Evolutionary conservation across 1,284 basidiomycete species (phyloP), one percentile per base, ranked within the genome.

Genomic region (Boletus albobrunnescens): DNA sequence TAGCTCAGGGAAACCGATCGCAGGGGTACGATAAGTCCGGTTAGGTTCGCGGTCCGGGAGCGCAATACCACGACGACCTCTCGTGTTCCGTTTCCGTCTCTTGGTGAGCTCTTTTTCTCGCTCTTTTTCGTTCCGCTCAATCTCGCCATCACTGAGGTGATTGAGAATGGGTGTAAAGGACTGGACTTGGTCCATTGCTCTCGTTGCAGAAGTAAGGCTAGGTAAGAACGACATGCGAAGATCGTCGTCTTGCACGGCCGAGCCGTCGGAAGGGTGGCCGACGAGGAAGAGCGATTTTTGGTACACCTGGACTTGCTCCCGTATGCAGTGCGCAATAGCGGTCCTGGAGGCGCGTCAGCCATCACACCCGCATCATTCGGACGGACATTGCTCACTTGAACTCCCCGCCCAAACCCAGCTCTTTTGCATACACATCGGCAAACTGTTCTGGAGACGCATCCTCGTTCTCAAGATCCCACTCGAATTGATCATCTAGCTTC

Each of bases 401-500:
- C 69, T 99, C 95, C 32, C 94, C 92, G 27, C 80, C 78, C 16
- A 99, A 72, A 1, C 96, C 96, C 14, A 99, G 73, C 59, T 99
- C 96, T 20, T 79, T 80, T 3, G 85, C 76, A 66, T 96, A 97
- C 0, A 86, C 75, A 55, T 89, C 87, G 8, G 95, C 93, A 68
- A 99, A 99, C 43, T 87, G 83, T 68, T 99, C 96, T 0, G 95
- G 93, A 1, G 88, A 87, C 2, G 89, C 84, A 40, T 76, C 73
- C 28, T 78, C 74, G 55, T 87, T 87, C 59, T 87, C 85, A 37
- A 98, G 71, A 67, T 99, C 95, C 96, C 96, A 99, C 66, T 99
- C 96, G 63, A 99, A 96, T 61, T 94, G 91, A 70, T 99, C 96
- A 45, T 94, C 87, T 23, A 99, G 78, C 66, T 96, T 94, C 72